Evolutionary conservation across 306 rosid species (phyloP), one percentile per base, ranked within the genome.

Genomic region (Trichosanthes cucumerina): DNA sequence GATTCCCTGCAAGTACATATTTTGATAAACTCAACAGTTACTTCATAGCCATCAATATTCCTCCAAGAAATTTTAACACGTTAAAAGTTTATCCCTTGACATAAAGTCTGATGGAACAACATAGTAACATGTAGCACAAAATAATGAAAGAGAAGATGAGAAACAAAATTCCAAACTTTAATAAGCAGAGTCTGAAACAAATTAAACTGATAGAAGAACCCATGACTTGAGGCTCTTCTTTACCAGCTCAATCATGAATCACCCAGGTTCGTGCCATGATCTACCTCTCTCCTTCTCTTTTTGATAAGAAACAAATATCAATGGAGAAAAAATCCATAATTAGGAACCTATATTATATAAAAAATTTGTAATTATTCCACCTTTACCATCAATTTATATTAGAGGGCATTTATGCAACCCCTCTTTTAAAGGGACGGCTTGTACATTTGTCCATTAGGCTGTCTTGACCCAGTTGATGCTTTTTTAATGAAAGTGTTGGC

Each of bases 1-100:
- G 93, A 83, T 82, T 93, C 89, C 98, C 97, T 95, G 92, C 83
- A 91, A 78, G 65, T 78, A 82, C 77, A 86, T 79, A 66, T 83
- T 47, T 79, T 80, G 41, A 80, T 66, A 65, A 78, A 80, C 72
- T 81, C 70, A 80, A 83, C 56, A 43, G 31, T 34, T 43, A 83
- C 72, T 57, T 11, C 43, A 43, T 57, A 69, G 53, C 39, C 74
- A 84, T 74, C 41, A 85, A 26, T 56, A 46, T 53, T 50, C 57
- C 75, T 49, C 34, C 62, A 39, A 82, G 12, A 47, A 69, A 66
- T 23, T 47, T 38, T 21, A 64, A 58, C 52, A 43, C 49, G 5
- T 8, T 41, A 33, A n/a, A 75, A 73, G 18, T 47, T 36, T 11
- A 15, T 73, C 78, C 14, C 78, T 52, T 33, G 63, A 46, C 57